Evolutionary conservation across 768 basidiomycete species (phyloP), one percentile per base, ranked within the genome.

Genomic region (Pseudohyphozyma bogoriensis): DNA sequence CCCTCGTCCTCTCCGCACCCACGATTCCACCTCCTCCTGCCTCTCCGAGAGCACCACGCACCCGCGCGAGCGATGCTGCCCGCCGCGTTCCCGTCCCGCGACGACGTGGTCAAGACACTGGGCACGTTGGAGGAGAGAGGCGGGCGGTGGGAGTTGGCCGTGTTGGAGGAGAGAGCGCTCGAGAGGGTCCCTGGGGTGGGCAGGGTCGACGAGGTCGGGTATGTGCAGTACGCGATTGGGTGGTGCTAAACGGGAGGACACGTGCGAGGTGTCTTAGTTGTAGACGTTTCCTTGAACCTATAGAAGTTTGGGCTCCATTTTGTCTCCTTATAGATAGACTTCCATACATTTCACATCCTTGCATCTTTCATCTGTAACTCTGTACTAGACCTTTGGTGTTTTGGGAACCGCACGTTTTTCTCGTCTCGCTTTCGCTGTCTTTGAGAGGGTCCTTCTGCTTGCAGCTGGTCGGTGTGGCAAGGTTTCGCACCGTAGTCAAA

Each of bases 11-110:
- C 54, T 32, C 29, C 22, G 0, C 40, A 26, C n/a, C 31, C 83
- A 1, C 76, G 81, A 4, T 86, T 89, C 72, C 87, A 86, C 82
- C 75, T 89, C 68, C 83, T 87, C 65, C 80, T 87, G 39, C 82
- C 87, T 0, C 69, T 85, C 47, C 79, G 88, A n/a, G n/a, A n/a
- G n/a, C 29, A 77, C 78, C 39, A 82, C 80, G 31, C 73, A 74
- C 59, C 52, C 51, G 29, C 28, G 84, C 82, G 61, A 76, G 72
- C 73, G 32, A 56, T 44, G 5, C 58, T 67, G 39, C 39, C 57
- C 13, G 28, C 44, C 5, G 66, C 56, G 37, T 67, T 67, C 55
- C 66, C 66, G 29, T 16, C 33, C 10, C 16, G 26, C 26, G 58
- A 61, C 33, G 55, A 57, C 5, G 37, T 64, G 2, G 32, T n/a